Base-by-base conservation (phyloP, 1,139 yeast species). In the Suhomyces bolitotheri region DNA sequence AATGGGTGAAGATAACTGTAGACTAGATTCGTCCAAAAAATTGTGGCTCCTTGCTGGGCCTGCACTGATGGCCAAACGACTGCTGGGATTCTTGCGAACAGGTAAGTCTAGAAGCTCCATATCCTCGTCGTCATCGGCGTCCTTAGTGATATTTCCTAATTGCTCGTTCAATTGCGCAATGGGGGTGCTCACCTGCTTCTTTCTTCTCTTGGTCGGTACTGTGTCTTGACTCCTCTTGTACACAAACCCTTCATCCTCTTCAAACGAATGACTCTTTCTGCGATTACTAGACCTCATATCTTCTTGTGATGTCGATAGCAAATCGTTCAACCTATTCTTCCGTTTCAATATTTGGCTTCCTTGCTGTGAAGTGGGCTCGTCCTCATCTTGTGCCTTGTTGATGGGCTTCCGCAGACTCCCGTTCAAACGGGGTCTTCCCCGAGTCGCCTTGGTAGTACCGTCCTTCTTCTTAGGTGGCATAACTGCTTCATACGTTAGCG, bases 171-270 rank as follows among this genome's bases (percentile, higher is more conserved):
- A 46, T 29, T 47, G 54, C 8, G 56, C 53, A 5, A 54, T 51
- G 2, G 65, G 67, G 3, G 66, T 60, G 35, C 54, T 53, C 7
- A 58, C 38, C 24, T 47, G 46, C 35, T 49, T 38, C 24, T 46
- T 21, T 43, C 45, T 41, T 36, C 32, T 21, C 23, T 45, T 37
- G 16, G 36, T 46, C 8, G 25, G 30, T 4, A n/a, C 27, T 20
- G 12, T 12, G 21, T 42, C 56, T 35, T 51, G 58, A 31, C 60
- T 55, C 38, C 75, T 45, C 36, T 67, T 68, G 47, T 68, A 71
- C 13, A 64, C 54, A 49, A 71, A 70, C 15, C 74, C 76, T 30
- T 67, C 76, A 40, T 71, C 76, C 35, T 70, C 75, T 41, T 70
- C 74, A 38, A 64, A 62, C 15, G 45, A 26, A 9, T 14, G 23